Evolutionary conservation across 2,329 filamentous ascomycete species (phyloP).

Genomic region (Alternaria consortialis): DNA sequence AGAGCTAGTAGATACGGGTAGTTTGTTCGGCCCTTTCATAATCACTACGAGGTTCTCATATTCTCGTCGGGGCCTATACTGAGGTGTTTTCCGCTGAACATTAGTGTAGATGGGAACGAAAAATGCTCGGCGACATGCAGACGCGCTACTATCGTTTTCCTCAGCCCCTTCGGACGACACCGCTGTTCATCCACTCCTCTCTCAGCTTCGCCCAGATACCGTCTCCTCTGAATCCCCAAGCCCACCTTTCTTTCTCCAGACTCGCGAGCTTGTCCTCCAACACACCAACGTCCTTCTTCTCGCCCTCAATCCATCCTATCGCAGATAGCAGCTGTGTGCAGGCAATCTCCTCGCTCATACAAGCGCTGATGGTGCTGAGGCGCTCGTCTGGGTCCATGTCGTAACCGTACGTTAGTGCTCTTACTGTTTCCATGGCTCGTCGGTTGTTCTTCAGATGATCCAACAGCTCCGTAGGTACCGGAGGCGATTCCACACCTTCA

Average conservation of each 20-base stretch:
- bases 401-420: slow-evolving; percentile 16
- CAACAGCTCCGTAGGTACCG: not conserved
- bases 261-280: slow-evolving; percentile 14
- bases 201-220: slow-evolving; percentile 19
- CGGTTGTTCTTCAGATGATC: slow-evolving; percentile 17
- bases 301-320: slow-evolving; percentile 1
- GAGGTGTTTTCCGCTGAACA: not conserved
- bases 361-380: slow-evolving; percentile 14
- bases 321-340: slow-evolving; percentile 19
- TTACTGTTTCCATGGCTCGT: slow-evolving; percentile 8
- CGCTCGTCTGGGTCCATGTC: slow-evolving; percentile 24
- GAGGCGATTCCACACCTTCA: slow-evolving; percentile 14
- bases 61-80: not conserved
- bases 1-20: not conserved
- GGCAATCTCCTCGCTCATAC: slow-evolving; percentile 34
- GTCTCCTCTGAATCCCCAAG: slow-evolving; percentile 28
- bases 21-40: not conserved
- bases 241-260: slow-evolving; percentile 23
- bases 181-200: slow-evolving; percentile 28
- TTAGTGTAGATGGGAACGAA: not conserved
- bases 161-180: slow-evolving; percentile 12
- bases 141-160: not conserved
- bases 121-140: not conserved
- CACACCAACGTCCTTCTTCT: slow-evolving; percentile 1
- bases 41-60: not conserved